These are phyloP conservation scores for Fusarium euwallaceae DNA, from an alignment of 2,329 filamentous ascomycete species.

Conservation along the genomic window DNA sequence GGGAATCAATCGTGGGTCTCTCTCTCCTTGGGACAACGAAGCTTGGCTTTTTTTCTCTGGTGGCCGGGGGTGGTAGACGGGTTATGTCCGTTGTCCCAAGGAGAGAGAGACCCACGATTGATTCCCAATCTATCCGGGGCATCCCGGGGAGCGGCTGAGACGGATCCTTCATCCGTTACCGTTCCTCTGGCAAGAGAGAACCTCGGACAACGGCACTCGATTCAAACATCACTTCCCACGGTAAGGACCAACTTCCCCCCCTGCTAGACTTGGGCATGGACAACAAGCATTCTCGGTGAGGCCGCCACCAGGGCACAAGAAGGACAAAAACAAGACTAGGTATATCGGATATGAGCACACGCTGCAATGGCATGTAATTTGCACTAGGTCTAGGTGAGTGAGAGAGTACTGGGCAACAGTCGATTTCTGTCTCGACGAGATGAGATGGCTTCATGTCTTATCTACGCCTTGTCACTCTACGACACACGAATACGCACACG, in stretches of 20 bases:
- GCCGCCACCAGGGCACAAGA: not conserved
- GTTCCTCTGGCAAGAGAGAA: constrained; percentile 18
- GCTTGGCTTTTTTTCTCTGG: not conserved
- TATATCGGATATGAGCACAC: not conserved
- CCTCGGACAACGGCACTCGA: constrained; percentile 19
- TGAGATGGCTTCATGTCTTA: constrained; percentile 6
- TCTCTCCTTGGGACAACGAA: not conserved
- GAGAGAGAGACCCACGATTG: constrained; percentile 13
- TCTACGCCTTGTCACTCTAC: not conserved
- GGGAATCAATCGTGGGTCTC: constrained; percentile 12
- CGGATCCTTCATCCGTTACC: constrained; percentile 34
- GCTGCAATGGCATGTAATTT: not conserved
- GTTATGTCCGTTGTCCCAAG: too few species aligned
- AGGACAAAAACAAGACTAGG: not conserved
- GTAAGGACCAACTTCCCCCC: not conserved
- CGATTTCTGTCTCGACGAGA: not conserved
- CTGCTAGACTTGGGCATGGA: constrained; percentile 5
- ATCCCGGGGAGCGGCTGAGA: constrained; percentile 31
- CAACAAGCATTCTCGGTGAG: constrained; percentile 20
- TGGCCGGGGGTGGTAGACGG: too few species aligned
- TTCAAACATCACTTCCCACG: not conserved
- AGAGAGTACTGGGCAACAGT: not conserved
- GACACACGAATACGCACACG: not conserved
- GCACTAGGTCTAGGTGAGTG: not conserved
- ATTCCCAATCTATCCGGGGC: constrained; percentile 29